phyloP scores from a whole-genome alignment of 176 grass and related monocot species.

The Sorghum bicolor region DNA sequence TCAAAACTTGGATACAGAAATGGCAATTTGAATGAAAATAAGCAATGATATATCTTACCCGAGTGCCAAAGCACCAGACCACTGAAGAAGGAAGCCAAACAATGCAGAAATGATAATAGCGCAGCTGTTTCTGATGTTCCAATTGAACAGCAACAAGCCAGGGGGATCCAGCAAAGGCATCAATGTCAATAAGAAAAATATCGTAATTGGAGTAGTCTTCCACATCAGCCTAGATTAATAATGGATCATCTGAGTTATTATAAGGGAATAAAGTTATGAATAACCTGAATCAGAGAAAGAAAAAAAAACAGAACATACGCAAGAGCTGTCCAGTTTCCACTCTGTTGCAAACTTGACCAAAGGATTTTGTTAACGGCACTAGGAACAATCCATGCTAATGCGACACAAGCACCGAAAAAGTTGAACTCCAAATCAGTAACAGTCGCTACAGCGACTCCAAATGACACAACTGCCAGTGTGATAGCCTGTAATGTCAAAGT shows the following conservation, averaged over 20 bases:
- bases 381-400: constrained; percentile 88
- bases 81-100: constrained; percentile 95
- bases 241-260: constrained; percentile 12
- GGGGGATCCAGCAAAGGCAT: constrained; percentile 90
- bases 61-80: constrained; percentile 95
- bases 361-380: constrained; percentile 95
- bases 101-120: constrained; percentile 82
- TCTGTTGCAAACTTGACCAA: constrained; percentile 95
- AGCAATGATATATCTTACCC: constrained; percentile 50
- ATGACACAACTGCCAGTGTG: constrained; percentile 65
- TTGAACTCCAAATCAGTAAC: constrained; percentile 96
- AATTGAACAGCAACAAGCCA: constrained; percentile 66
- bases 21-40: not conserved
- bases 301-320: constrained; percentile 63
- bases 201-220: constrained; percentile 93
- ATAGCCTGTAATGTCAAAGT: constrained; percentile 47
- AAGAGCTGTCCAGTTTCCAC: constrained; percentile 85
- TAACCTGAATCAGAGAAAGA: not conserved
- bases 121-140: constrained; percentile 68
- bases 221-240: constrained; percentile 69
- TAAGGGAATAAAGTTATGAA: not conserved
- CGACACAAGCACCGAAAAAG: constrained; percentile 87
- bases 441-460: constrained; percentile 80
- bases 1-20: not conserved
- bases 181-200: constrained; percentile 88